phyloP scores from a whole-genome alignment of 2,329 filamentous ascomycete species.

The Nemania sp. region DNA sequence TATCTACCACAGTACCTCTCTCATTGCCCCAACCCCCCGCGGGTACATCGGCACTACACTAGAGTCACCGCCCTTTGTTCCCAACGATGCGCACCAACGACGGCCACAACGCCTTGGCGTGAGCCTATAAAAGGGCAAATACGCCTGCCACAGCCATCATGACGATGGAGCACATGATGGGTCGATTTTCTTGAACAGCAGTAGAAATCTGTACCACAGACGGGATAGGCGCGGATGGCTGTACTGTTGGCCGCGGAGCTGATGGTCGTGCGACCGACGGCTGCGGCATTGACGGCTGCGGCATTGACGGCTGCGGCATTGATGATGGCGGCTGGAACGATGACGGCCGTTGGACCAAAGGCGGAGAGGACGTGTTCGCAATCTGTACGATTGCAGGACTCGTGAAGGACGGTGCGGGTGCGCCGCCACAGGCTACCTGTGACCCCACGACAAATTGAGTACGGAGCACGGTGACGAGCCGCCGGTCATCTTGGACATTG shows the following conservation, averaged over 20 bases:
- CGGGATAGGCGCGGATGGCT: constrained; percentile 17
- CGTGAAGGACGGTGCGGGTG: constrained; percentile 7
- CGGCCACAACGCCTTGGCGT: background rate
- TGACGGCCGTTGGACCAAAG: too few relatives aligned
- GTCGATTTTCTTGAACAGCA: constrained; percentile 13
- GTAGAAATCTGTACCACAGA: constrained; percentile 29
- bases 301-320: too few relatives aligned
- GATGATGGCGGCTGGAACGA: too few relatives aligned
- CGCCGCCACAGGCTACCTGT: constrained; percentile 3
- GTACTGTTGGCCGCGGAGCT: too few relatives aligned
- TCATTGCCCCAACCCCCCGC: background rate
- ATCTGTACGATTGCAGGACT: constrained; percentile 6
- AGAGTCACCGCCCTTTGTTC: background rate
- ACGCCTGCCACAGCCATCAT: constrained; percentile 21
- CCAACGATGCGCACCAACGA: background rate
- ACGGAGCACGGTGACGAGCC: background rate
- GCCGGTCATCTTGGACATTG: background rate
- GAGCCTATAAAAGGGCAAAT: constrained; percentile 22
- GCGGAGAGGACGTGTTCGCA: constrained; percentile 20
- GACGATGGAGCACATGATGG: constrained; percentile 5
- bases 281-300: too few relatives aligned
- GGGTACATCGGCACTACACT: background rate
- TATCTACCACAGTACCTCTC: background rate
- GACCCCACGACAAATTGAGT: background rate
- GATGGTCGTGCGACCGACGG: too few relatives aligned